Conservation (phyloP, 176 grass and related monocot species). For the Oropetium thomaeum region DNA sequence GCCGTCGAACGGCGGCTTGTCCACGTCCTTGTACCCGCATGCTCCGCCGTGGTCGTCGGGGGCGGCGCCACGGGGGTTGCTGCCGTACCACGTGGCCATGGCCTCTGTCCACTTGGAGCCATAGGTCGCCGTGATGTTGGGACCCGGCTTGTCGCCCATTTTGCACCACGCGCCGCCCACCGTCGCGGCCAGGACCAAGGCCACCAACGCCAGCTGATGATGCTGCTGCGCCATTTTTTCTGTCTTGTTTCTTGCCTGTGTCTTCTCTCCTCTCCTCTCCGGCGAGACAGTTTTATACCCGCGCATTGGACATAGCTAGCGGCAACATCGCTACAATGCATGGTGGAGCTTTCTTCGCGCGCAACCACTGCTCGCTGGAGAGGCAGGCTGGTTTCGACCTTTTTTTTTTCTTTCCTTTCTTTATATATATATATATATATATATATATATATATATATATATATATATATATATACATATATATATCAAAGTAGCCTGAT, state of each 20-base stretch:
- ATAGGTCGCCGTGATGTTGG: constrained; percentile 10
- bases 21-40: constrained; percentile 58
- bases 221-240: too few relatives aligned
- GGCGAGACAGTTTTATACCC: too few relatives aligned
- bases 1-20: constrained; percentile 38
- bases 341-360: neutral
- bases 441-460: too few relatives aligned
- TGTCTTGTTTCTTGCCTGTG: too few relatives aligned
- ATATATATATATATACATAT: too few relatives aligned
- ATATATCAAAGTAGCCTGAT: too few relatives aligned
- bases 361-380: neutral
- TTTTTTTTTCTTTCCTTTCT: too few relatives aligned
- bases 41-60: constrained; percentile 50
- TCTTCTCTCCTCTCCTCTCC: too few relatives aligned
- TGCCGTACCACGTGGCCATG: constrained; percentile 54
- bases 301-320: too few relatives aligned
- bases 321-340: neutral
- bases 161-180: neutral
- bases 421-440: too few relatives aligned
- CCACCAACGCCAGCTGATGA: neutral
- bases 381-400: too few relatives aligned
- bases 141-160: neutral
- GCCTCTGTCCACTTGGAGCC: constrained; percentile 24
- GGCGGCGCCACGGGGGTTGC: constrained; percentile 36
- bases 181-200: neutral